Evolutionary conservation across 2,329 filamentous ascomycete species (phyloP).

Genomic region (Neoarthrinium moseri): DNA sequence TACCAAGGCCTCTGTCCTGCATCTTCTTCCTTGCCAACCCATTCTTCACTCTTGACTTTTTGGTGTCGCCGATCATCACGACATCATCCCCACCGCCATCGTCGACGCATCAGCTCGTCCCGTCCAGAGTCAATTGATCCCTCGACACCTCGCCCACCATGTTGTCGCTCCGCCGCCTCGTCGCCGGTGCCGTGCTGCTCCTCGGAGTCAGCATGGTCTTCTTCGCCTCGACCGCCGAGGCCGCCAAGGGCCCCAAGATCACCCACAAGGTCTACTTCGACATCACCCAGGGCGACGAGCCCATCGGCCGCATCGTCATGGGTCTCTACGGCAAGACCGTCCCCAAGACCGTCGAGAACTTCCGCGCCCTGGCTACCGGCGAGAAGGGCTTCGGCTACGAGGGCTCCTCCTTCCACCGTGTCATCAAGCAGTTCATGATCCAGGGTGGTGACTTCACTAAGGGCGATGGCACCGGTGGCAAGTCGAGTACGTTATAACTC

Average conservation of each 20-base stretch:
- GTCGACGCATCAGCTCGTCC: too few species aligned
- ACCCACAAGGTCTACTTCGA: slow-evolving; percentile 94
- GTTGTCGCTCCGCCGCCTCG: slow-evolving; percentile 70
- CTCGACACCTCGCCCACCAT: slow-evolving; percentile 48
- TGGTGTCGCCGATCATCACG: too few species aligned
- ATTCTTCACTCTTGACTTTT: slow-evolving; percentile 2
- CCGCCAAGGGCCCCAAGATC: slow-evolving; percentile 87
- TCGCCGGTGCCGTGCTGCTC: slow-evolving; percentile 73
- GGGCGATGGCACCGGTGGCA: slow-evolving; percentile 79
- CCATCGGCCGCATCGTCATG: slow-evolving; percentile 72
- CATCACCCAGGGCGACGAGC: slow-evolving; percentile 72
- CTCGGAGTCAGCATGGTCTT: slow-evolving; percentile 72
- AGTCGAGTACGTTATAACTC: slow-evolving; percentile 66
- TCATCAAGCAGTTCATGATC: slow-evolving; percentile 91
- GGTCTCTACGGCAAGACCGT: slow-evolving; percentile 87
- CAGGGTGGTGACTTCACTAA: slow-evolving; percentile 88
- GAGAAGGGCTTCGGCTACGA: slow-evolving; percentile 85
- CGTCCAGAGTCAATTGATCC: slow-evolving; percentile 9
- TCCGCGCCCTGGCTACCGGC: slow-evolving; percentile 77
- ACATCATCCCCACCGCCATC: too few species aligned
- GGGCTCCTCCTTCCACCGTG: slow-evolving; percentile 82
- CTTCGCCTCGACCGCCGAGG: slow-evolving; percentile 72
- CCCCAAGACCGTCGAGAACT: slow-evolving; percentile 73
- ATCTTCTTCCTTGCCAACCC: slow-evolving; percentile 10
- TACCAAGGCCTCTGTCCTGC: slow-evolving; percentile 19